Conservation (phyloP, 208 protist species). For the Leptomonas seymouri region DNA sequence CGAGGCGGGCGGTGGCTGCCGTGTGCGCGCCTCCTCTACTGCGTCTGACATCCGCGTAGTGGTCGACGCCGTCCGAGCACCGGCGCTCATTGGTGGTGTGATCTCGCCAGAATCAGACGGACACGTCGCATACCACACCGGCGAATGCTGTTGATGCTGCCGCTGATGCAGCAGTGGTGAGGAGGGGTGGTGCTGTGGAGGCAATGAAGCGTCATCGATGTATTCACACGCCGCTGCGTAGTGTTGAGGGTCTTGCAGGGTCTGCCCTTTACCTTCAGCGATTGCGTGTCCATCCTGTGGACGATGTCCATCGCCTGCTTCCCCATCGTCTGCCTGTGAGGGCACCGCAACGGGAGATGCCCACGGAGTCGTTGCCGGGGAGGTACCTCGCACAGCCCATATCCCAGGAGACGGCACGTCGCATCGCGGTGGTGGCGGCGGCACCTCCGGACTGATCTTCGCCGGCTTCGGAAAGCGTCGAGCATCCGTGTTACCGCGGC, state of each 20-base stretch:
- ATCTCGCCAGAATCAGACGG: slow-evolving; percentile 18
- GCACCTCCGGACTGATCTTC: slow-evolving; percentile 7
- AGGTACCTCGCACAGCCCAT: too few relatives aligned
- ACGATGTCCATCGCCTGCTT: background rate
- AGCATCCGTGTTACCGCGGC: background rate
- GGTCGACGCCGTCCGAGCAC: background rate
- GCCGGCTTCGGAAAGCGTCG: background rate
- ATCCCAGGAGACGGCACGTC: background rate
- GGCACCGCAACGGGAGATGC: background rate
- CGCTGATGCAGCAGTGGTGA: slow-evolving; percentile 4
- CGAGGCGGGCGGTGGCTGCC: background rate
- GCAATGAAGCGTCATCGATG: background rate
- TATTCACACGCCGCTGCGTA: slow-evolving; percentile 2
- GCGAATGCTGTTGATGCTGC: background rate
- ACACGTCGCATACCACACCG: slow-evolving; percentile 19
- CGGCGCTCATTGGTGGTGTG: slow-evolving; percentile 14
- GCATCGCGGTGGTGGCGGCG: slow-evolving; percentile 6
- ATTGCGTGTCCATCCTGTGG: background rate
- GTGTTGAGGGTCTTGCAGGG: background rate
- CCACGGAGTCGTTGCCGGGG: too few relatives aligned
- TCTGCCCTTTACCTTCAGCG: background rate
- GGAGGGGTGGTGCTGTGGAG: background rate
- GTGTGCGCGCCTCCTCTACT: background rate
- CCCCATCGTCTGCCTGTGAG: background rate
- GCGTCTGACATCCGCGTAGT: background rate